Evolutionary conservation across 495 filamentous ascomycete genomes (phyloP), one percentile per base, ranked within the genome.

Genomic region (Amniculicola lignicola): DNA sequence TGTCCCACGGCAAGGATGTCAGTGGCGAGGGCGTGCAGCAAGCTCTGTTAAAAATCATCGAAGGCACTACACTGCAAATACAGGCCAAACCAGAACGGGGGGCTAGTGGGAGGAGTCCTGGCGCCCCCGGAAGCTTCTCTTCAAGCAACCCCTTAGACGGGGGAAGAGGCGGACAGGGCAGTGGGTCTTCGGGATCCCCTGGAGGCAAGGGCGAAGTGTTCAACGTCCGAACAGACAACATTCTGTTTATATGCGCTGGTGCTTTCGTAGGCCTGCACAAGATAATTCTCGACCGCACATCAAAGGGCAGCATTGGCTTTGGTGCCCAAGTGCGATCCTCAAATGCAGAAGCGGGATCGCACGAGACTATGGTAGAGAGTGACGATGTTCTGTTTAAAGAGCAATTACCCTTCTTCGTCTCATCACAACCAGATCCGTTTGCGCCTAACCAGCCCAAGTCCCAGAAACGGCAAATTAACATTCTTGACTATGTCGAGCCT

Each of bases 11-110:
- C 23, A 86, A 90, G 62, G 90, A 96, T 63, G 90, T 95, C 12
- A 83, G 88, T 18, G 90, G 90, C 11, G 89, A 95, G 70, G 94
- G 93, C 42, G 93, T 97, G 0, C 93, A 98, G 68, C 94, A 98
- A 73, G 90, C 93, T 21, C 79, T 98, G 2, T 69, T 98, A 15
- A 97, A 97, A 72, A 88, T 98, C 23, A 87, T 98, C 24, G 93
- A 98, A 72, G 93, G 93, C 11, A 96, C 93, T 0, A 96, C 91
- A 9, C 74, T 98, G 6, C 90, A 92, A 19, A 76, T 92, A 11
- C 88, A 87, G 61, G 85, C 89, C 14, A 97, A 97, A 67, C 81
- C 87, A 42, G 88, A 94, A 59, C 73, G 70, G 69, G 84, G 84
- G 12, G 51, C 31, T 3, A 45, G 46, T 23, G 49, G 59, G 7